A percentile compares a stretch with the other conserved stretches of the same genome.
phyloP scores from a whole-genome alignment of 371 early-diverging fungal genomes.

The Mitosporidium daphniae region DNA sequence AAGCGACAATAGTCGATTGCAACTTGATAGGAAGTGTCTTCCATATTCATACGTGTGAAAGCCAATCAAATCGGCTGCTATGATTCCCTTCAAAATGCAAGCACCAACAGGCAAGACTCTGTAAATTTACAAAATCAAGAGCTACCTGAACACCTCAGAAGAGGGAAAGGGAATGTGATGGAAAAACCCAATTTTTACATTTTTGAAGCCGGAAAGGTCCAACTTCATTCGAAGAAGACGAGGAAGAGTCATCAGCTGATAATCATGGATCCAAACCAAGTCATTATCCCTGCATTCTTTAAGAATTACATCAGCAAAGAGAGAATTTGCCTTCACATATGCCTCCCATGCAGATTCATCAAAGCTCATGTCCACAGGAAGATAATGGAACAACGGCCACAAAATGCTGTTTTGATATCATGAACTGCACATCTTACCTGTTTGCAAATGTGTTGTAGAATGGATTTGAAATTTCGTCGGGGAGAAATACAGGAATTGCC shows the following conservation, averaged over 20 bases:
- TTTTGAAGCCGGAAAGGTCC: constrained; percentile 13
- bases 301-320: constrained; percentile 49
- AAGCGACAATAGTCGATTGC: constrained; percentile 60
- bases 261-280: constrained; percentile 96
- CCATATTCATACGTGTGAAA: constrained; percentile 98
- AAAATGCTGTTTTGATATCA: constrained; percentile 13
- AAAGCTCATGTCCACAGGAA: constrained; percentile 73
- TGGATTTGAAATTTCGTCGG: constrained; percentile 63
- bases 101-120: constrained; percentile 51
- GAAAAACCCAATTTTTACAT: constrained; percentile 86
- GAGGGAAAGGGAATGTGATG: constrained; percentile 92
- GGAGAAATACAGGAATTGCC: constrained; percentile 76
- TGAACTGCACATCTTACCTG: constrained; percentile 13
- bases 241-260: constrained; percentile 90
- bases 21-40: constrained; percentile 75
- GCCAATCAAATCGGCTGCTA: constrained; percentile 56
- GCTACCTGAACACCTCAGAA: constrained; percentile 57
- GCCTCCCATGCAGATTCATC: constrained; percentile 68
- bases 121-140: constrained; percentile 6
- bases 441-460: constrained; percentile 98
- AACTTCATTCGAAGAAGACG: constrained; percentile 27
- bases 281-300: constrained; percentile 50
- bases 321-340: constrained; percentile 51
- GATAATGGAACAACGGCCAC: constrained; percentile 96
- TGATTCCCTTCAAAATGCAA: constrained; percentile 55